Base-by-base conservation (phyloP, 192 early-diverging fungal genomes). In the Coemansia asiatica region DNA sequence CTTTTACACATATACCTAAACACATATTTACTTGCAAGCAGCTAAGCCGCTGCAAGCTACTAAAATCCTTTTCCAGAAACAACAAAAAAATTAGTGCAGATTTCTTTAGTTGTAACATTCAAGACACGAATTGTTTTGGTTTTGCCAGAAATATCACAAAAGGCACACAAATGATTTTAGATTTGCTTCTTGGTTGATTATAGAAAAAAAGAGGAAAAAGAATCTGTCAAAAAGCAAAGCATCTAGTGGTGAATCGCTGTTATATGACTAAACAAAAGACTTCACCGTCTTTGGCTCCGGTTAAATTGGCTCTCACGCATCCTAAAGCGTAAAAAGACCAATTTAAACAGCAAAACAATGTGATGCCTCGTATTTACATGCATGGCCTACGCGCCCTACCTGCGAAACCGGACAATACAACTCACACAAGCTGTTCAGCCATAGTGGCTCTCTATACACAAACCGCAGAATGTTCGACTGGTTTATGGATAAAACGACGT, bases 221-320 rank as follows among this genome's bases (percentile, higher is more conserved):
- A n/a, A n/a, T n/a, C n/a, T 51, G 18, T 36, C 10, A 4, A 36
- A 36, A 18, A 51, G 21, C 16, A 23, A 51, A 19, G 9, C 22
- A 8, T 9, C 21, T 18, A 19, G 6, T 8, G n/a, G 15, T 15
- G 5, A 56, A 28, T 13, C 5, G 25, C 23, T 28, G 22, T 6
- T 27, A 31, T 56, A 6, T 56, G 7, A 15, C 6, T 21, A 31
- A 28, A 28, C 50, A 5, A 51, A 49, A 51, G 22, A 51, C 23
- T 56, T 15, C 27, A 27, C 55, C 55, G 28, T n/a, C 55, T 13
- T 18, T 56, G 27, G 55, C n/a, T 28, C 55, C 55, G 55, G 55
- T 56, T 56, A 56, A 56, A 56, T 56, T 56, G 22, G 3, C 55
- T 51, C 50, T 23, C 50, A 51, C 50, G 50, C 55, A 56, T 33